Evolutionary conservation across 257 asterid genomes (phyloP).

Genomic region (Nemophila menziesii): DNA sequence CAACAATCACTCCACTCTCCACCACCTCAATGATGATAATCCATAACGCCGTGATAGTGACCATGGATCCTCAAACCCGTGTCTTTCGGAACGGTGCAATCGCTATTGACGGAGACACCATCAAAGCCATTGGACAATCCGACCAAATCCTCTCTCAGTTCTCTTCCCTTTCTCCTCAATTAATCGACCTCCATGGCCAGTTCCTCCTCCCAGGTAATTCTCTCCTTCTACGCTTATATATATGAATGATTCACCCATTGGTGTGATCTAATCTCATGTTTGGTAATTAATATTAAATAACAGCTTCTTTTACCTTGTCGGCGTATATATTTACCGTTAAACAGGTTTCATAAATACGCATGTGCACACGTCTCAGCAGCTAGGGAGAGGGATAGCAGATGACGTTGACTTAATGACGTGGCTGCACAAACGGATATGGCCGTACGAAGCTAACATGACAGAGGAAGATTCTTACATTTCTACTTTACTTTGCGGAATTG

Average conservation of each 20-base stretch:
- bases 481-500: slow-evolving; percentile 69
- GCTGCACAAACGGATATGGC: slow-evolving; percentile 77
- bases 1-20: slow-evolving; percentile 2
- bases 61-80: slow-evolving; percentile 47
- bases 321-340: neutral
- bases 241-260: no score
- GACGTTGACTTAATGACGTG: slow-evolving; percentile 73
- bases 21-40: slow-evolving; percentile 26
- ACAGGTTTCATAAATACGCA: slow-evolving; percentile 60
- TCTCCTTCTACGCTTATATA: neutral
- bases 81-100: slow-evolving; percentile 56
- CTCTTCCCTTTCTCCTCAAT: slow-evolving; percentile 27
- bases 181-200: slow-evolving; percentile 36
- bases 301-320: no score
- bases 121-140: slow-evolving; percentile 51
- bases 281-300: no score
- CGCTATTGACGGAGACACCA: slow-evolving; percentile 34
- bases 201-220: slow-evolving; percentile 46
- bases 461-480: slow-evolving; percentile 64
- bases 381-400: slow-evolving; percentile 72
- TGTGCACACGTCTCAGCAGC: slow-evolving; percentile 76
- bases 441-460: slow-evolving; percentile 65
- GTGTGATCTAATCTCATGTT: no score
- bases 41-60: slow-evolving; percentile 50
- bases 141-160: slow-evolving; percentile 28